A percentile compares a stretch with the other conserved stretches of the same genome.
These are phyloP conservation scores for Paecilomyces sp. DNA, from an alignment of 2,329 filamentous ascomycete genomes.

Conservation along the genomic window DNA sequence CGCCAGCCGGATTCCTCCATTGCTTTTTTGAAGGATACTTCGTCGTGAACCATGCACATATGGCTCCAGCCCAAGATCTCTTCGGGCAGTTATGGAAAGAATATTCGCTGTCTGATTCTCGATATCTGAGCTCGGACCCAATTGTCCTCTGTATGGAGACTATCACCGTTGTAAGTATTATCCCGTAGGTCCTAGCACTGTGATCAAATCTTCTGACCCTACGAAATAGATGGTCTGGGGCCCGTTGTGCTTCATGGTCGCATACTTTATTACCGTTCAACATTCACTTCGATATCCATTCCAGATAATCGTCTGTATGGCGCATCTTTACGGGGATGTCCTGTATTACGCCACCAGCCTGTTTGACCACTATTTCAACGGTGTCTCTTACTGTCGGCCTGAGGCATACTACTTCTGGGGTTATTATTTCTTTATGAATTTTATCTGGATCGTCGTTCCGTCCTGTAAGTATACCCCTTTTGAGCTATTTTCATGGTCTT, in stretches of 20 bases:
- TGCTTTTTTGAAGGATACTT: constrained; percentile 84
- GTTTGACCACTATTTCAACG: constrained; percentile 52
- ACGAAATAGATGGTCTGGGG: constrained; percentile 50
- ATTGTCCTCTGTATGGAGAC: constrained; percentile 85
- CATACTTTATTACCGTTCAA: constrained; percentile 46
- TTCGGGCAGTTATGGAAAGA: constrained; percentile 91
- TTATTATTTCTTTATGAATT: constrained; percentile 61
- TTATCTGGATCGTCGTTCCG: constrained; percentile 59
- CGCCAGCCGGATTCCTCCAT: constrained; percentile 53
- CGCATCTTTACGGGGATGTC: constrained; percentile 58
- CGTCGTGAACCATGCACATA: constrained; percentile 57
- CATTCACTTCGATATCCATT: constrained; percentile 53
- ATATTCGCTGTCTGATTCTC: constrained; percentile 78
- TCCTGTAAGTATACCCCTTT: constrained; percentile 36
- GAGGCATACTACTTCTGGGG: constrained; percentile 60
- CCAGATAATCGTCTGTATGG: constrained; percentile 54
- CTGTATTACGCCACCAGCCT: constrained; percentile 59
- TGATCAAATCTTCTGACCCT: neutral
- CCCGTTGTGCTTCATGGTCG: constrained; percentile 52
- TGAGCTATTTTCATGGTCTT: neutral
- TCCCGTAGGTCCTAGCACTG: neutral
- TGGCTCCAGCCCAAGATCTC: constrained; percentile 63
- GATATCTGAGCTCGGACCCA: constrained; percentile 73
- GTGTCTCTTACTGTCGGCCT: constrained; percentile 51
- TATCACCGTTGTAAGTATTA: constrained; percentile 61